Percentiles rank a stretch among this genome's conserved stretches.
Conservation (phyloP, 2,329 filamentous ascomycete species). For the Diaporthe caulivora region DNA sequence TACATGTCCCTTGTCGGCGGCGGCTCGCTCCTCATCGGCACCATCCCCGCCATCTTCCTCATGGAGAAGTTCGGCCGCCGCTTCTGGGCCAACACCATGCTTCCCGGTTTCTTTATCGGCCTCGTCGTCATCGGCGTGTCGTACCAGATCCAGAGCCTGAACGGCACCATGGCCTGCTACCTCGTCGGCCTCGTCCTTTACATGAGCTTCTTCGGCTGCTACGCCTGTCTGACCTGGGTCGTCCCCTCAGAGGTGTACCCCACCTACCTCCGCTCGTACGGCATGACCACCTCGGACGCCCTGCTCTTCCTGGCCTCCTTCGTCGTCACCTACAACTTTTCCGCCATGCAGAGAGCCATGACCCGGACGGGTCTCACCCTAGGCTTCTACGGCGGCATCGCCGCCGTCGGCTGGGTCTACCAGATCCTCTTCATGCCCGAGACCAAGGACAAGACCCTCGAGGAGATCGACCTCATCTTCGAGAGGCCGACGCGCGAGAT, state of each 20-base stretch:
- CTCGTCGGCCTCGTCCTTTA: conserved; percentile 76
- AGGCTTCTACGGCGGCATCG: conserved; percentile 82
- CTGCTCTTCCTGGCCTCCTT: conserved; percentile 79
- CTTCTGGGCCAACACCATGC: conserved; percentile 80
- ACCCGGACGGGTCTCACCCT: conserved; percentile 73
- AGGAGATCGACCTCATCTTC: conserved; percentile 79
- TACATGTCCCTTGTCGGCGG: conserved; percentile 84
- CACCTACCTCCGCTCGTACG: conserved; percentile 78
- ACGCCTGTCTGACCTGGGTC: conserved; percentile 75
- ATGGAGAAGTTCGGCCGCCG: conserved; percentile 81
- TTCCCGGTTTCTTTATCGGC: conserved; percentile 79
- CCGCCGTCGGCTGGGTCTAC: conserved; percentile 77
- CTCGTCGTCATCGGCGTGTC: conserved; percentile 74
- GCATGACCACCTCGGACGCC: conserved; percentile 78
- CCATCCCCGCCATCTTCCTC: conserved; percentile 75
- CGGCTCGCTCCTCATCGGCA: conserved; percentile 74
- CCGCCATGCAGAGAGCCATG: conserved; percentile 77
- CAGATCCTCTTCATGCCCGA: conserved; percentile 83
- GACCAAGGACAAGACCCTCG: conserved; percentile 76
- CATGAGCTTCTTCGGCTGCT: conserved; percentile 77
- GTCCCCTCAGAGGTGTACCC: conserved; percentile 78
- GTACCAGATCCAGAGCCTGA: conserved; percentile 68
- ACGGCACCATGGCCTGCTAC: conserved; percentile 70
- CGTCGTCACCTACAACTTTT: conserved; percentile 82
- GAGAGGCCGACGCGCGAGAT: conserved; percentile 72